Evolutionary conservation across 2,329 filamentous ascomycete species (phyloP).

Genomic region (Fusarium tjaetaba): DNA sequence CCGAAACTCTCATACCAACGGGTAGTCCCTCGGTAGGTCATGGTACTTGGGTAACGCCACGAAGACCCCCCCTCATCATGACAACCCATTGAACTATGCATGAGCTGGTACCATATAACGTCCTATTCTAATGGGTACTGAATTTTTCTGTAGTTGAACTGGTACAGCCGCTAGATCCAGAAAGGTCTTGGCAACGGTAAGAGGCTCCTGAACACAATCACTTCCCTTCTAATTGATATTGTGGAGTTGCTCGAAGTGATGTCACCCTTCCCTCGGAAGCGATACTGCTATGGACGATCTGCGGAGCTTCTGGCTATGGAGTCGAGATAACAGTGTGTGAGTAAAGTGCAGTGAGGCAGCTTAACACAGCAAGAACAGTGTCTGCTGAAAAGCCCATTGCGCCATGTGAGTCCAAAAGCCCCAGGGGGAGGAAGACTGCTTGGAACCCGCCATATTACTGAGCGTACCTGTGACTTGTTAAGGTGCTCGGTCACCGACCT

Average conservation of each 20-base stretch:
- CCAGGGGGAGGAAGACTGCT: not conserved
- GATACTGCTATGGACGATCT: not conserved
- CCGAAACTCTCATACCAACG: slow-evolving; percentile 16
- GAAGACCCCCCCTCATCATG: slow-evolving; percentile 17
- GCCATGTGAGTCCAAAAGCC: not conserved
- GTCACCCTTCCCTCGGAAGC: not conserved
- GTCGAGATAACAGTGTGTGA: not conserved
- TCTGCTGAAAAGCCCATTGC: not conserved
- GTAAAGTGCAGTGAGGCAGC: not conserved
- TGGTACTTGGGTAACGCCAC: slow-evolving; percentile 6
- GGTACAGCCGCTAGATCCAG: not conserved
- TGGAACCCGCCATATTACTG: not conserved
- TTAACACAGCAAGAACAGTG: not conserved
- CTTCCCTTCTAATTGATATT: not conserved
- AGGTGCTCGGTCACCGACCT: not conserved
- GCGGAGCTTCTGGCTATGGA: not conserved
- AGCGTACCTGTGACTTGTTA: slow-evolving; percentile 9
- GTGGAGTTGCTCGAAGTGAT: not conserved
- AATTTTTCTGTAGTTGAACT: not conserved
- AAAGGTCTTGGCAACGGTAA: not conserved
- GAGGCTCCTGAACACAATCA: not conserved
- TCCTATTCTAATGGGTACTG: not conserved
- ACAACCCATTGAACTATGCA: not conserved
- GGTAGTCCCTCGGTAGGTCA: not conserved
- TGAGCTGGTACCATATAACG: not conserved